Evolutionary conservation across 352 stramenopile species (phyloP).

Genomic region (Globisporangium abappressorium): DNA sequence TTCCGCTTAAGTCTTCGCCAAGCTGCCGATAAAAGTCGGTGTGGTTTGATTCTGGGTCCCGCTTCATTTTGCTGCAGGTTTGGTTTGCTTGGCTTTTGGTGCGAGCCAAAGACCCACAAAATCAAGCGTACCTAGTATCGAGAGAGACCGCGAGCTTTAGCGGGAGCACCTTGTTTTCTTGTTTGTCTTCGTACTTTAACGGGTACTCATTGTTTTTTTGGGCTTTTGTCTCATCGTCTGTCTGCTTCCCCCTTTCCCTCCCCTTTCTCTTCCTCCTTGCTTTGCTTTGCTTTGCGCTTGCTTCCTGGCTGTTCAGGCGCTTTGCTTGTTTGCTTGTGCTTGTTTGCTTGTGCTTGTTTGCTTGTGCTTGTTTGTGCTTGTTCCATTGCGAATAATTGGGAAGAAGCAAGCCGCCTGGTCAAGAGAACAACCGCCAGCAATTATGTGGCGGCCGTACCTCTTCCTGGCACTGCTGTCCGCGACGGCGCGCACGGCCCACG

Average conservation of each 20-base stretch:
- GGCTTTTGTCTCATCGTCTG: not conserved
- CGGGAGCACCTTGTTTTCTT: not conserved
- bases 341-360: slow-evolving; percentile 7
- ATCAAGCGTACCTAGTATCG: too few relatives aligned
- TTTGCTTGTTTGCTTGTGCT: not conserved
- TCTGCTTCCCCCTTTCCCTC: not conserved
- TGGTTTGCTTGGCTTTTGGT: not conserved
- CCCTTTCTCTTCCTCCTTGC: slow-evolving; percentile 6
- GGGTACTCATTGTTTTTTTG: not conserved
- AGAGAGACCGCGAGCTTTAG: too few relatives aligned
- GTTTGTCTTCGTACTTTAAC: not conserved
- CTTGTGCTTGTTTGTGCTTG: slow-evolving; percentile 7
- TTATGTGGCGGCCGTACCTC: slow-evolving; percentile 22
- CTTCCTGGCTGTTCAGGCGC: not conserved
- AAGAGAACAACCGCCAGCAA: not conserved
- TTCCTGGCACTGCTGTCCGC: slow-evolving; percentile 38
- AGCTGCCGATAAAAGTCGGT: not conserved
- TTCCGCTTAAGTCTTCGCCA: not conserved
- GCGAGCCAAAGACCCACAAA: too few relatives aligned
- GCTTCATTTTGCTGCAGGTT: not conserved
- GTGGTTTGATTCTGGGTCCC: not conserved
- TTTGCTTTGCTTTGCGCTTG: not conserved
- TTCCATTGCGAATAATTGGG: slow-evolving; percentile 2
- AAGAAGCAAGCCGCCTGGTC: slow-evolving; percentile 1
- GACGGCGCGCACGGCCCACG: slow-evolving; percentile 22